Percentiles rank a stretch among this genome's conserved stretches.
Conservation (phyloP, 1,284 basidiomycete species). For the Hemileia vastatrix region DNA sequence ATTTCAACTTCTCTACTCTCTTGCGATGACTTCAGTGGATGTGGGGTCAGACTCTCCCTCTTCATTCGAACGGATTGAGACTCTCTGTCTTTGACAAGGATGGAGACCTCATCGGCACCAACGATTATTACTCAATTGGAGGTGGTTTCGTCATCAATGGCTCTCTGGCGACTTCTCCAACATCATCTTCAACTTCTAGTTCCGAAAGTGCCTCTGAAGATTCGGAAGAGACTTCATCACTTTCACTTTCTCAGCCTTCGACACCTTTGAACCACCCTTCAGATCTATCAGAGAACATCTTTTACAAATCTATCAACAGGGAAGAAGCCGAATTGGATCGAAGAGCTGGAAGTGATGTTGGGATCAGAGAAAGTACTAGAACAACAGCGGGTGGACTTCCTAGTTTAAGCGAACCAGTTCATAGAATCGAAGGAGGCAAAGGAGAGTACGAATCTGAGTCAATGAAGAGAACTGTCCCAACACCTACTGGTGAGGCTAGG, state of each 20-base stretch:
- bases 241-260: background rate
- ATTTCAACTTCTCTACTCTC: constrained; percentile 31
- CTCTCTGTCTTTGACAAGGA: constrained; percentile 37
- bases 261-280: constrained; percentile 26
- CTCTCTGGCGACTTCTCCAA: constrained; percentile 30
- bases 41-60: constrained; percentile 37
- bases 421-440: background rate
- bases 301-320: constrained; percentile 38
- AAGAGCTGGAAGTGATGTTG: constrained; percentile 25
- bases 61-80: constrained; percentile 41
- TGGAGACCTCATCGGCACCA: constrained; percentile 39
- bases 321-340: constrained; percentile 32
- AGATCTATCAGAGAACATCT: constrained; percentile 39
- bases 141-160: constrained; percentile 43
- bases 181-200: constrained; percentile 11
- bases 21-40: constrained; percentile 36
- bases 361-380: background rate
- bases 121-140: constrained; percentile 40
- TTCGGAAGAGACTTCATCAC: background rate
- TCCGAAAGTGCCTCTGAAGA: background rate
- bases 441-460: background rate
- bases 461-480: background rate
- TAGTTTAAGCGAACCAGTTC: background rate
- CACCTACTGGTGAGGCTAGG: background rate
- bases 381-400: background rate